Base-by-base conservation (phyloP, 495 filamentous ascomycete species). In the Talaromyces thailandensis region DNA sequence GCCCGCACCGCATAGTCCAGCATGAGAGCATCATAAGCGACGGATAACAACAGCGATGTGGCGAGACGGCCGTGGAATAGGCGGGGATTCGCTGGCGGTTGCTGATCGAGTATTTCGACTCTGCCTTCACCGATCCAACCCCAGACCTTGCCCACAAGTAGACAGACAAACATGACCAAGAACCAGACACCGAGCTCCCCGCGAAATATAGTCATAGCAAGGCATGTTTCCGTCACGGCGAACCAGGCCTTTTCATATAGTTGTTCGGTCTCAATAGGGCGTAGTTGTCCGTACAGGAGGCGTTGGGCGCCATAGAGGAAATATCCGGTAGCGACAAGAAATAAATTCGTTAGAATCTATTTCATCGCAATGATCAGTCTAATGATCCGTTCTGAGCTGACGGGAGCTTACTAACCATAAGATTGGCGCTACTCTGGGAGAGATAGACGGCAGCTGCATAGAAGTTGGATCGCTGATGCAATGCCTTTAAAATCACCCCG, bases 161-260 rank as follows among this genome's bases (percentile, higher is more conserved):
- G 81, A 37, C 85, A 85, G 16, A 94, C 89, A 69, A 98, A 97
- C 93, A 98, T 98, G 65, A 94, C 84, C 57, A 98, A 74, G 68
- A 98, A 96, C 85, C 91, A 95, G 28, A 85, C 88, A 52, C 96
- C 95, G 32, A 98, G 83, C 70, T 96, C 91, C 60, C 96, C 94
- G 23, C 94, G 83, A 71, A 98, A 98, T 65, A 96, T 96, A n/a
- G 93, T 96, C 93, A 98, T 97, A 16, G 95, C 94, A 45, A 98
- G 82, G 72, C 90, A 93, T 65, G 94, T 98, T 72, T 98, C 94
- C 24, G 92, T 96, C 45, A 98, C 86, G 56, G 93, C 92, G 70
- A 96, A 96, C 94, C 94, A 98, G 45, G 88, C 91, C 72, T 93
- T 94, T 72, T 98, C 94, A 73, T 96, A 96, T 6, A 98, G 83